Evolutionary conservation across 345 rosid genomes (phyloP).

Genomic region (Geranium rotundifolium): DNA sequence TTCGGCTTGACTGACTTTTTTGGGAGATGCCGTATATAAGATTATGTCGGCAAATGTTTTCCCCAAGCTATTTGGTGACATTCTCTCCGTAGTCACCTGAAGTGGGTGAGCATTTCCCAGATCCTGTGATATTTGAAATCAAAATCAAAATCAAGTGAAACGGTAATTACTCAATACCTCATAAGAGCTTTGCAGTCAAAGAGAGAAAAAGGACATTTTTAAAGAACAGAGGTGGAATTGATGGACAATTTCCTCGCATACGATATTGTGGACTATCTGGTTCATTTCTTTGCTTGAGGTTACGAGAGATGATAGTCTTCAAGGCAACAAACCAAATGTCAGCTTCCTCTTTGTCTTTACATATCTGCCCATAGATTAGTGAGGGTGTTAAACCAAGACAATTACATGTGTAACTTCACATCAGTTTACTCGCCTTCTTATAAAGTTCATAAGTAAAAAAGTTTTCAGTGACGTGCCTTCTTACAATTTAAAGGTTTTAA

Average conservation of each 20-base stretch:
- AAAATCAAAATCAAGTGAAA: neutral
- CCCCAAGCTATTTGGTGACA: constrained; percentile 35
- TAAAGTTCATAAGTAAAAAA: no score
- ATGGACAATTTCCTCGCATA: constrained; percentile 34
- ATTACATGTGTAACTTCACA: neutral
- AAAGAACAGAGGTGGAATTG: constrained; percentile 43
- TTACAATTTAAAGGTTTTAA: neutral
- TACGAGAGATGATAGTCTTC: constrained; percentile 47
- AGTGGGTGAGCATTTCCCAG: constrained; percentile 31
- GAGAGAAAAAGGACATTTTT: constrained; percentile 10
- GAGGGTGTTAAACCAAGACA: constrained; percentile 9
- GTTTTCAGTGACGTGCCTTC: neutral
- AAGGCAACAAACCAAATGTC: constrained; percentile 89
- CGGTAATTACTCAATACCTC: neutral
- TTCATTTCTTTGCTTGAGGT: constrained; percentile 45
- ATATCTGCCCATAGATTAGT: constrained; percentile 39
- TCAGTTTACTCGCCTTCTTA: neutral
- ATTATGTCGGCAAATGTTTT: no score
- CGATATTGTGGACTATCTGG: constrained; percentile 37
- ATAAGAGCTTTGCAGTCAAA: neutral
- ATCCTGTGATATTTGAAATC: constrained; percentile 29
- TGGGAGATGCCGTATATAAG: constrained; percentile 48
- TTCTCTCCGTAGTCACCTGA: constrained; percentile 30
- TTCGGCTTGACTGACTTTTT: constrained; percentile 37
- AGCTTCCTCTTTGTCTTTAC: constrained; percentile 96